phyloP scores from a whole-genome alignment of 2,329 filamentous ascomycete genomes.

The Diaporthe longicolla region DNA sequence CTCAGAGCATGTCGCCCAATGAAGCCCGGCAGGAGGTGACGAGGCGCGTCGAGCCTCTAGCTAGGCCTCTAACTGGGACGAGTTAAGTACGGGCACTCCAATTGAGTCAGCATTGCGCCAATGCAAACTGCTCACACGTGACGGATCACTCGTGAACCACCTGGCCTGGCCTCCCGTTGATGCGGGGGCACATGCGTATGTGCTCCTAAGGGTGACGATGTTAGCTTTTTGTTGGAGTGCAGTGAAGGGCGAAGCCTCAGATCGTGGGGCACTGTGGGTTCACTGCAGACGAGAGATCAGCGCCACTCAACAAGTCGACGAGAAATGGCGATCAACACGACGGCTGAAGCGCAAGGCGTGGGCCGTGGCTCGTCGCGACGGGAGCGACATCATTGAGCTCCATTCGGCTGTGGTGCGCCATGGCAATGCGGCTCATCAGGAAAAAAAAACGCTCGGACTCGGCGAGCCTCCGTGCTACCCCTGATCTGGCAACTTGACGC shows the following conservation, averaged over 20 bases:
- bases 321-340: conserved; percentile 36
- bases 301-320: conserved; percentile 7
- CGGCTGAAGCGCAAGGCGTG: not conserved
- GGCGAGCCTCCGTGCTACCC: conserved; percentile 38
- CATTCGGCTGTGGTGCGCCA: not conserved
- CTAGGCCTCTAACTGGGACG: not conserved
- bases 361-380: not conserved
- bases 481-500: conserved; percentile 42
- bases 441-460: conserved; percentile 17
- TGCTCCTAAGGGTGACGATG: not conserved
- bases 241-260: not conserved
- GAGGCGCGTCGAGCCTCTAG: not conserved
- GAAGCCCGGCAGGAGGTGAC: not conserved
- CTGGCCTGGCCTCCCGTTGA: not conserved
- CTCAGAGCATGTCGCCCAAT: not conserved
- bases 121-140: not conserved
- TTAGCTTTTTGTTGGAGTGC: not conserved
- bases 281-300: conserved; percentile 2
- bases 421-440: conserved; percentile 31
- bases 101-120: not conserved
- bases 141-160: not conserved
- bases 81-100: not conserved
- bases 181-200: conserved; percentile 11
- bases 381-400: not conserved
- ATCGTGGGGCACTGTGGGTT: conserved; percentile 12